Conservation (phyloP, 148 eudicot species). For the Cornus kousa region DNA sequence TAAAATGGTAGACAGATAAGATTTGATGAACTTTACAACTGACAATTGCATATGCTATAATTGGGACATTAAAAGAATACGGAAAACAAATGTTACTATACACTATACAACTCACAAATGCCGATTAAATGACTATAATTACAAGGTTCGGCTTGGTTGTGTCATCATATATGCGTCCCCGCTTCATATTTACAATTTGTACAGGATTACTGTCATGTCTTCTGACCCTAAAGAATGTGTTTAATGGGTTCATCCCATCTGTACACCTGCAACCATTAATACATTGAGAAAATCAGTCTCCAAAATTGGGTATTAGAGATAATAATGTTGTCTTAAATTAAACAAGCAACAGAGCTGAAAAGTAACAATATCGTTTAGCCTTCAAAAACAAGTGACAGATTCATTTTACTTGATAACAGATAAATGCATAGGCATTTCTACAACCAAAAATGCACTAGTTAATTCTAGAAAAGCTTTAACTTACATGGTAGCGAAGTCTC, state of each 20-base stretch:
- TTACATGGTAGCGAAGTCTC: background rate
- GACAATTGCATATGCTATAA: background rate
- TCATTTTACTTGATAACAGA: background rate
- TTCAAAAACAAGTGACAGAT: background rate
- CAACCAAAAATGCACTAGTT: too few relatives aligned
- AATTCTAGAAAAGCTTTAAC: constrained; percentile 4
- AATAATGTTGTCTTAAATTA: background rate
- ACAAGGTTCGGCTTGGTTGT: constrained; percentile 14
- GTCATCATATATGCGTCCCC: background rate
- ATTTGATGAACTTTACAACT: background rate
- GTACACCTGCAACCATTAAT: constrained; percentile 12
- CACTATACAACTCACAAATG: constrained; percentile 10
- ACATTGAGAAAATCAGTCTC: background rate
- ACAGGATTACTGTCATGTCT: constrained; percentile 12
- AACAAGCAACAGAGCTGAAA: background rate
- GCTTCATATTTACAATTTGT: constrained; percentile 18
- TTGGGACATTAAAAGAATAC: constrained; percentile 3
- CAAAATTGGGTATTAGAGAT: background rate
- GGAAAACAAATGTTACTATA: background rate
- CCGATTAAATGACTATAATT: background rate
- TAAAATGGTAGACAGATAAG: background rate
- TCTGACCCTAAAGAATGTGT: constrained; percentile 13
- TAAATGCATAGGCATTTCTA: too few relatives aligned
- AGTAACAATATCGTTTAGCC: background rate
- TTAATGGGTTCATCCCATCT: constrained; percentile 1